Evolutionary conservation across 176 grass and related monocot genomes (phyloP), one percentile per base, ranked within the genome.

Genomic region (Olyra latifolia): DNA sequence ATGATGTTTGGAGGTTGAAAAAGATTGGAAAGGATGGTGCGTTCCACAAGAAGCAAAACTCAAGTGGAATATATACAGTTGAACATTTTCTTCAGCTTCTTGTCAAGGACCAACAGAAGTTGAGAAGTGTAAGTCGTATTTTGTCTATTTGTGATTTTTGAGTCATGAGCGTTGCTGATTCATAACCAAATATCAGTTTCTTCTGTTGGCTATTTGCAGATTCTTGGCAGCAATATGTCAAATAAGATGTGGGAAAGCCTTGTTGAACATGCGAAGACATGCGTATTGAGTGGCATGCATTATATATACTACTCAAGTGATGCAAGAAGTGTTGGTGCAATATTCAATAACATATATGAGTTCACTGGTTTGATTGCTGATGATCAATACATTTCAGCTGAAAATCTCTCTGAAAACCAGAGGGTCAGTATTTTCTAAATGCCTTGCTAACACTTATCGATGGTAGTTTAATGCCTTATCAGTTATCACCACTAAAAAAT

Each of bases 171-270:
- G 52, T 56, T 20, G 29, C 75, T 76, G 14, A 52, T 74, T 67
- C 17, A 24, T 87, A 56, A 73, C 52, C 41, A 57, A 72, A 77
- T 32, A 27, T 66, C 27, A 52, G 43, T 67, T 59, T 69, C 25
- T 70, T 52, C 54, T 47, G 60, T 62, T 84, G 59, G 12, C n/a
- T 10, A 24, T 50, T 59, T 77, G 43, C 84, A 97, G 93, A 93
- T 97, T 83, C 85, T 97, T 68, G 90, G 90, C 8, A 91, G 80
- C 75, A 49, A 65, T 40, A 91, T 97, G 93, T 97, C 93, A 75
- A 97, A 97, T 78, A 87, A 90, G 72, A 97, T 97, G 93, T 97
- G 93, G 93, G 93, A 97, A 80, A 93, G 47, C 56, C 93, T 97
- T 54, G 80, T 97, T 32, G 93, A 97, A 86, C 93, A 93, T 82